phyloP scores from a whole-genome alignment of 2,329 filamentous ascomycete species.

The Fusarium sarcochroum region DNA sequence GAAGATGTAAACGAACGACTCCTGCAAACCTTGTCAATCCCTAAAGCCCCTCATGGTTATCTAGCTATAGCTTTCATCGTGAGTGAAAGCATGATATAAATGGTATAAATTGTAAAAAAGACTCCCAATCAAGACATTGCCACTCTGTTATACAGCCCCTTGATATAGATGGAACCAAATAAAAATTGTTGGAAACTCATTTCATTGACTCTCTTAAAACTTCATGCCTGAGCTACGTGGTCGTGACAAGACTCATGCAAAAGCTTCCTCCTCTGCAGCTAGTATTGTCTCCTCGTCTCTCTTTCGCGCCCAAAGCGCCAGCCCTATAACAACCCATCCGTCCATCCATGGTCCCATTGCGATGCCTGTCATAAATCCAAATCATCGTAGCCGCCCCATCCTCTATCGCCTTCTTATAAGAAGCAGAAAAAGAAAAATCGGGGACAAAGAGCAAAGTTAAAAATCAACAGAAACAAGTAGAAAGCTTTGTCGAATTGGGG shows the following conservation, averaged over 20 bases:
- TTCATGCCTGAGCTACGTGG: constrained; percentile 48
- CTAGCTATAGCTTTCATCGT: not conserved
- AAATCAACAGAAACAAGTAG: constrained; percentile 34
- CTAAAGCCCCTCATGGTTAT: constrained; percentile 8
- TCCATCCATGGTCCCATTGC: constrained; percentile 40
- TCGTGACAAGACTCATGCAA: constrained; percentile 50
- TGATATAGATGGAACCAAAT: constrained; percentile 23
- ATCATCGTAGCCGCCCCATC: constrained; percentile 48
- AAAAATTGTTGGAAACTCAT: constrained; percentile 36
- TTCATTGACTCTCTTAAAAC: constrained; percentile 45
- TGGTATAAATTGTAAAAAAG: constrained; percentile 14
- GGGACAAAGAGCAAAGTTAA: constrained; percentile 29
- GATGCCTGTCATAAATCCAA: constrained; percentile 51
- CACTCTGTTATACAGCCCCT: not conserved
- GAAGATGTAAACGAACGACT: constrained; percentile 18
- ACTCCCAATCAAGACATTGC: not conserved
- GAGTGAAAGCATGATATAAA: not conserved
- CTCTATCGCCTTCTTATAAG: constrained; percentile 47
- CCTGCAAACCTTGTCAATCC: not conserved
- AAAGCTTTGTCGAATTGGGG: constrained; percentile 37
- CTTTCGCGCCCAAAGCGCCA: constrained; percentile 35
- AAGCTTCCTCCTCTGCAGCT: constrained; percentile 34
- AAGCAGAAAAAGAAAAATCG: constrained; percentile 31
- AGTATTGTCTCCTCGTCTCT: constrained; percentile 21
- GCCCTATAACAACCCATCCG: constrained; percentile 36